phyloP scores from a whole-genome alignment of 2,329 filamentous ascomycete genomes.

The Gliomastix tumulicola region DNA sequence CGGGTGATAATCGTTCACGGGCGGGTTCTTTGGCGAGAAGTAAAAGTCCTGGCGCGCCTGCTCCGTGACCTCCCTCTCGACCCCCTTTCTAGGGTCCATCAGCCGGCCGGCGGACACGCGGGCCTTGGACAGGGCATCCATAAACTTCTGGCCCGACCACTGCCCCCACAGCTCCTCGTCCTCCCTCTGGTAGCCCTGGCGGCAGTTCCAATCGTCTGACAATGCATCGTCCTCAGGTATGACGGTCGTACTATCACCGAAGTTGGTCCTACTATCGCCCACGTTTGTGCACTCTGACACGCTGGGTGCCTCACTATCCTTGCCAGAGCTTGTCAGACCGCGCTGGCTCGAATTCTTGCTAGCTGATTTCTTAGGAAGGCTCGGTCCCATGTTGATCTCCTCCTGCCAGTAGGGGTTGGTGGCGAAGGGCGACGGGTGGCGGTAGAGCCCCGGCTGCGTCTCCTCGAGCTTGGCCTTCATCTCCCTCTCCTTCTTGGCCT shows the following conservation, averaged over 20 bases:
- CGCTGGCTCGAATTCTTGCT: constrained; percentile 54
- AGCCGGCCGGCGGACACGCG: constrained; percentile 46
- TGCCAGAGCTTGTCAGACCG: constrained; percentile 49
- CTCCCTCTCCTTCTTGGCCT: constrained; percentile 61
- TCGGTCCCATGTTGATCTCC: constrained; percentile 78
- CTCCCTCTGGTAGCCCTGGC: constrained; percentile 70
- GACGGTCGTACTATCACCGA: constrained; percentile 30
- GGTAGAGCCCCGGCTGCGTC: constrained; percentile 67
- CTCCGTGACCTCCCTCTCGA: constrained; percentile 45
- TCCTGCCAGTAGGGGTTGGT: constrained; percentile 87
- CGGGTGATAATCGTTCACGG: constrained; percentile 80
- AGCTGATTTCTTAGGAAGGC: constrained; percentile 55
- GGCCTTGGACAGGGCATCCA: constrained; percentile 53
- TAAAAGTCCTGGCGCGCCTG: constrained; percentile 54
- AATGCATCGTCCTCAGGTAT: constrained; percentile 32
- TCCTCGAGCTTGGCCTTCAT: constrained; percentile 58
- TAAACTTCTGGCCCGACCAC: constrained; percentile 49
- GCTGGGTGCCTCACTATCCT: constrained; percentile 42
- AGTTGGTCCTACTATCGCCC: constrained; percentile 1
- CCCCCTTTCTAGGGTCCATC: constrained; percentile 43
- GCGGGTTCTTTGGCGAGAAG: constrained; percentile 54
- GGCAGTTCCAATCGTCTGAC: constrained; percentile 61
- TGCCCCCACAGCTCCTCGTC: constrained; percentile 82
- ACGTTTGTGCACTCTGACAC: constrained; percentile 27
- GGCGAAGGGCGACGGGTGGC: constrained; percentile 74